Evolutionary conservation across 768 basidiomycete species (phyloP).

Genomic region (Rhizopogon sp.): DNA sequence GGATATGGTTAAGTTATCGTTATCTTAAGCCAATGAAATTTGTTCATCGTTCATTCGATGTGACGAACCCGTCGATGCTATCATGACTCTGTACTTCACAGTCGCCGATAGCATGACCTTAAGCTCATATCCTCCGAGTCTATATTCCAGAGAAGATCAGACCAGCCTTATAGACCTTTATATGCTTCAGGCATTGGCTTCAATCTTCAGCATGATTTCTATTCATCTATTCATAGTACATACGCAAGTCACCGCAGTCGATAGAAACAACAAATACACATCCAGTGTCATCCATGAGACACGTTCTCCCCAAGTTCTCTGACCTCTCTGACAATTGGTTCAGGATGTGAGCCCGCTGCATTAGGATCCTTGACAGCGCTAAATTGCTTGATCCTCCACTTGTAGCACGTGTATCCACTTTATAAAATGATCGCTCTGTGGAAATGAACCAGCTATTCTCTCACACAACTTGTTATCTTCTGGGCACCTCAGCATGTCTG

Average conservation of each 20-base stretch:
- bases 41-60: background rate
- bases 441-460: background rate
- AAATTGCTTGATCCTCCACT: conserved; percentile 1
- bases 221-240: too few relatives aligned
- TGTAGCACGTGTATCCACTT: conserved; percentile 17
- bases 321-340: background rate
- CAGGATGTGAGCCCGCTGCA: background rate
- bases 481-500: conserved; percentile 13
- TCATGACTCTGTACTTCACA: too few relatives aligned
- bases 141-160: too few relatives aligned
- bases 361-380: conserved; percentile 2
- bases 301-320: background rate
- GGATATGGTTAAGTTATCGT: too few relatives aligned
- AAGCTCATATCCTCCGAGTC: too few relatives aligned
- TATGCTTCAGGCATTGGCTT: too few relatives aligned
- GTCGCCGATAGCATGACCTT: too few relatives aligned
- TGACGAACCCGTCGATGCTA: too few relatives aligned
- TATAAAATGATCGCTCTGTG: conserved; percentile 18
- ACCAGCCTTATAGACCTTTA: too few relatives aligned
- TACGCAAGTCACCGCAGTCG: too few relatives aligned
- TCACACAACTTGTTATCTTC: background rate
- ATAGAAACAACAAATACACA: background rate
- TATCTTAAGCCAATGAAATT: too few relatives aligned
- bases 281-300: background rate
- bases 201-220: too few relatives aligned